Base-by-base conservation (phyloP, 192 early-diverging fungal species). In the Entrophospora sp. region DNA sequence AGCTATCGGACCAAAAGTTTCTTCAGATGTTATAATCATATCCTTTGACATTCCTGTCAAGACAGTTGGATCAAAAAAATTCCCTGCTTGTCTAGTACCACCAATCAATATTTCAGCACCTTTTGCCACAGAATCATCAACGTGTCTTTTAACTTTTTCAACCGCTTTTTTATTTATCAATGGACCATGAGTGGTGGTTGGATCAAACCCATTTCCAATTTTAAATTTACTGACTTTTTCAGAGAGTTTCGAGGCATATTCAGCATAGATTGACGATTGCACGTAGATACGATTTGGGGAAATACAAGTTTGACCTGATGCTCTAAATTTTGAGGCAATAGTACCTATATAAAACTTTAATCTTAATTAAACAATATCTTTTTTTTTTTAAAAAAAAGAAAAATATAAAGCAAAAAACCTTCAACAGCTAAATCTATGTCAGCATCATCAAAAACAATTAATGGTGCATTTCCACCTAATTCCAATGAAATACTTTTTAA, bases 1-100 rank as follows among this genome's bases (percentile, higher is more conserved):
- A 30, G 88, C 90, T 25, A 97, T 80, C 6, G 95, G 94, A 7
- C 95, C 95, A 83, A 97, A 97, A 5, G 87, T 89, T 72, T 97
- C 95, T 70, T 93, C 89, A 18, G 68, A 74, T 27, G 82, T 69
- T 51, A 95, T 83, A 13, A 66, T 65, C 86, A 92, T 90, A 28
- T 81, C 75, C 32, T 81, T 76, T 6, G 75, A 79, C 70, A 91
- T 84, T n/a, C 82, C 78, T 1, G 76, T 75, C 30, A 96, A 67
- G 20, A 96, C 79, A 1, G 94, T 95, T 20, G 92, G 92, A 31
- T 88, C 80, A 64, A 85, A 91, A 69, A 90, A 96, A 55, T 85
- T 83, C 22, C 89, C 91, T n/a, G 67, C 58, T 13, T 27, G 34
- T 36, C 67, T 24, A 2, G n/a, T 74, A 12, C 92, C 93, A 61